Evolutionary conservation across 2,329 filamentous ascomycete genomes (phyloP).

Genomic region (Beauveria scarabaeidicola): DNA sequence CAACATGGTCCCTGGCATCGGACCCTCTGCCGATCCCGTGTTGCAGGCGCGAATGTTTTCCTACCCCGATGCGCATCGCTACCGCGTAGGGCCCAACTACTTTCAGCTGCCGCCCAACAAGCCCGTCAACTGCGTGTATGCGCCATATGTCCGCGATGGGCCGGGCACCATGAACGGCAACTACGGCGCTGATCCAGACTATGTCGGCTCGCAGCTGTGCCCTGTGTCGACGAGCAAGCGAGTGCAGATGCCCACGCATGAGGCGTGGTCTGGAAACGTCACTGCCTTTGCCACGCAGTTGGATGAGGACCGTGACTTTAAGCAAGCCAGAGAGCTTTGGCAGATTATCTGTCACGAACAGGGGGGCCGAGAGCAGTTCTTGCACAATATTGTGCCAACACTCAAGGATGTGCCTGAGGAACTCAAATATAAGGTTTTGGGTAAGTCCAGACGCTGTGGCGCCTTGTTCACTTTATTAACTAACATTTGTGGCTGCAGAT

Average conservation of each 20-base stretch:
- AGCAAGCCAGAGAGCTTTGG: conserved; percentile 17
- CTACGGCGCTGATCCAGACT: conserved; percentile 21
- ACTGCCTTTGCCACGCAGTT: conserved; percentile 14
- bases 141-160: conserved; percentile 17
- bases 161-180: conserved; percentile 18
- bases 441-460: background rate
- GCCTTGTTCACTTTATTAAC: background rate
- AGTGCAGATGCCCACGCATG: conserved; percentile 12
- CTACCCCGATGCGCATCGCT: conserved; percentile 54
- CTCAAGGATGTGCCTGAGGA: conserved; percentile 13
- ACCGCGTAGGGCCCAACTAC: conserved; percentile 48
- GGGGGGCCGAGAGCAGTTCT: conserved; percentile 15
- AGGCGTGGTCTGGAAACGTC: conserved; percentile 16
- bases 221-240: conserved; percentile 3
- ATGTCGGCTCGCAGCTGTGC: conserved; percentile 20
- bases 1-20: conserved; percentile 55
- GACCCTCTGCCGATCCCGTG: conserved; percentile 53
- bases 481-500: background rate
- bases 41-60: conserved; percentile 53
- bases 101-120: conserved; percentile 35
- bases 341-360: conserved; percentile 16
- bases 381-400: conserved; percentile 17
- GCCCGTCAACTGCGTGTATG: conserved; percentile 15
- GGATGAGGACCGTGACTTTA: conserved; percentile 16
- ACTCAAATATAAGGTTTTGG: conserved; percentile 11